Evolutionary conservation across 176 grass and related monocot genomes (phyloP).

Genomic region (Oropetium thomaeum): DNA sequence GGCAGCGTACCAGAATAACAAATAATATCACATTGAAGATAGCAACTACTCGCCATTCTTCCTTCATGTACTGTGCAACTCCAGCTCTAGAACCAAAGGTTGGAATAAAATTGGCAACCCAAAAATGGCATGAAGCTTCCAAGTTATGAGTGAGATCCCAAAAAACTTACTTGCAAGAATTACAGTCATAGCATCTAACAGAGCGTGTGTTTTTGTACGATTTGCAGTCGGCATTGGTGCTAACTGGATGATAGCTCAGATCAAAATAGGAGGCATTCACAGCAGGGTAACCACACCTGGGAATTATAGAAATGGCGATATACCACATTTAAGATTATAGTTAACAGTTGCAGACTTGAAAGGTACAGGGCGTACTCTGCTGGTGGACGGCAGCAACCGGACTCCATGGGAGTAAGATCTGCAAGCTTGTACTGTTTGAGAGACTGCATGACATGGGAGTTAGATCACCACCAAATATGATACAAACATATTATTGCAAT

Average conservation of each 20-base stretch:
- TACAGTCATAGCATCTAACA: slow-evolving; percentile 81
- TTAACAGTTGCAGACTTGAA: neutral
- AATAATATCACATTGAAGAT: slow-evolving; percentile 90
- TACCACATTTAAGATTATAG: neutral
- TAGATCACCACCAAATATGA: too few relatives aligned
- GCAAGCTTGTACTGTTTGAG: slow-evolving; percentile 74
- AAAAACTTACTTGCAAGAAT: slow-evolving; percentile 85
- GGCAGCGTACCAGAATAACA: slow-evolving; percentile 71
- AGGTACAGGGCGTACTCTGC: slow-evolving; percentile 58
- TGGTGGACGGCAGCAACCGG: slow-evolving; percentile 86
- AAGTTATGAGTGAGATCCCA: neutral
- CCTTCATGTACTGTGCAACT: slow-evolving; percentile 95
- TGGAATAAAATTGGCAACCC: neutral
- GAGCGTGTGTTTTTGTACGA: slow-evolving; percentile 66
- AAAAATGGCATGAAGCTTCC: neutral
- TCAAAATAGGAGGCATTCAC: slow-evolving; percentile 85
- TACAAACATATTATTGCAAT: too few relatives aligned
- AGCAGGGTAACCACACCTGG: slow-evolving; percentile 80
- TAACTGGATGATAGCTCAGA: slow-evolving; percentile 77
- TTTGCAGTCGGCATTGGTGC: slow-evolving; percentile 81
- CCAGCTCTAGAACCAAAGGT: slow-evolving; percentile 59
- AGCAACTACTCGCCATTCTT: slow-evolving; percentile 83
- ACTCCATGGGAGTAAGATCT: slow-evolving; percentile 85
- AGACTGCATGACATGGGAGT: slow-evolving; percentile 49
- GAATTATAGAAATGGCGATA: slow-evolving; percentile 1